A percentile compares a stretch with the other conserved stretches of the same genome.
Conservation (phyloP, 306 rosid genomes). For the Carpinus fangiana region DNA sequence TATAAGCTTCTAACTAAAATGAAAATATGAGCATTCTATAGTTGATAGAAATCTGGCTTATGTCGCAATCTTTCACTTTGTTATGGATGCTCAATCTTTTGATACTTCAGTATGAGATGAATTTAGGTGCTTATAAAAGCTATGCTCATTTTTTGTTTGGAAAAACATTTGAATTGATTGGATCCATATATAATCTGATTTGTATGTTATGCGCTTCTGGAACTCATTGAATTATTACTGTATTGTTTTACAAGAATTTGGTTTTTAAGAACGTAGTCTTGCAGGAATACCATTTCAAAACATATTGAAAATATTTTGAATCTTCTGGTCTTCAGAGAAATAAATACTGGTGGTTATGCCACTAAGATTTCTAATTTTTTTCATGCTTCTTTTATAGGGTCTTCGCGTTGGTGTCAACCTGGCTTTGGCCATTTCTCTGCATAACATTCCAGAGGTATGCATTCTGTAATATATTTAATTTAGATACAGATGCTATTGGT, state of each 20-base stretch:
- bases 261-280: not conserved
- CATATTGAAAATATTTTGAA: not conserved
- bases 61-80: not conserved
- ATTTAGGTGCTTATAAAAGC: not conserved
- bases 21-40: not conserved
- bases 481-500: slow-evolving; percentile 9
- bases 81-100: not conserved
- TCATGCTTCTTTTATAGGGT: slow-evolving; percentile 55
- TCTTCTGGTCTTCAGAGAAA: not conserved
- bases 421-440: slow-evolving; percentile 97
- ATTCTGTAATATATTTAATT: slow-evolving; percentile 4
- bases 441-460: slow-evolving; percentile 94
- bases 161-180: not conserved
- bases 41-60: not conserved
- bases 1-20: slow-evolving; percentile 7
- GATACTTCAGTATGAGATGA: not conserved
- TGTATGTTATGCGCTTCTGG: not conserved
- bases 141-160: not conserved
- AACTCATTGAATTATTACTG: not conserved
- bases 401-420: slow-evolving; percentile 93
- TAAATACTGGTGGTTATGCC: not conserved
- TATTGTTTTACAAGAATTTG: not conserved
- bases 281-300: not conserved
- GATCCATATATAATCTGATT: not conserved
- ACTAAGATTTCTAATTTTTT: slow-evolving; percentile 29